A percentile compares a stretch with the other conserved stretches of the same genome.
Conservation (phyloP, 495 filamentous ascomycete species). For the Xylaria curta region DNA sequence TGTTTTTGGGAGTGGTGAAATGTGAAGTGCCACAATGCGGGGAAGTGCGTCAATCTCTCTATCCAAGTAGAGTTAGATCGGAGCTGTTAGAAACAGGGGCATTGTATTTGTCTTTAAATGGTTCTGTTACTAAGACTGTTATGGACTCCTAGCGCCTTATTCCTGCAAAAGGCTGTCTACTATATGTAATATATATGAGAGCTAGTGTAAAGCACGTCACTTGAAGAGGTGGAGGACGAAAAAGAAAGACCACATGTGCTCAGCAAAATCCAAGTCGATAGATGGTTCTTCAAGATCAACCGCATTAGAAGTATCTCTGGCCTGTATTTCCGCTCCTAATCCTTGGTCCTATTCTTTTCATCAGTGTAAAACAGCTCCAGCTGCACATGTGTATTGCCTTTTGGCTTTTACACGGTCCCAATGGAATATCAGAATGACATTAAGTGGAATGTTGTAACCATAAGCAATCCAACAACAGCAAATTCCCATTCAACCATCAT, state of each 20-base stretch:
- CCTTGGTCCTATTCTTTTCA: background rate
- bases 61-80: background rate
- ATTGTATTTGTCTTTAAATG: background rate
- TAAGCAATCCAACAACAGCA: conserved; percentile 13
- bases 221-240: background rate
- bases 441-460: conserved; percentile 8
- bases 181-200: background rate
- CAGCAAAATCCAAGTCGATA: background rate
- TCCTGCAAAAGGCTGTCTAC: background rate
- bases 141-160: background rate
- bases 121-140: background rate
- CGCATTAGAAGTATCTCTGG: background rate
- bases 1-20: background rate
- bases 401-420: background rate
- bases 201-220: background rate
- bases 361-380: background rate
- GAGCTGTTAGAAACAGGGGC: background rate
- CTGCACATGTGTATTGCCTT: background rate
- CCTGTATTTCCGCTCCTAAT: background rate
- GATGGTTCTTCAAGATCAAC: background rate
- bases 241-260: background rate
- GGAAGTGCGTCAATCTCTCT: background rate
- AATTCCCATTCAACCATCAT: conserved; percentile 29
- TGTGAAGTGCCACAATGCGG: conserved; percentile 11
- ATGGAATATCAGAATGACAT: background rate